Evolutionary conservation across 1,284 basidiomycete species (phyloP).

Genomic region (Tylopilus sp.): DNA sequence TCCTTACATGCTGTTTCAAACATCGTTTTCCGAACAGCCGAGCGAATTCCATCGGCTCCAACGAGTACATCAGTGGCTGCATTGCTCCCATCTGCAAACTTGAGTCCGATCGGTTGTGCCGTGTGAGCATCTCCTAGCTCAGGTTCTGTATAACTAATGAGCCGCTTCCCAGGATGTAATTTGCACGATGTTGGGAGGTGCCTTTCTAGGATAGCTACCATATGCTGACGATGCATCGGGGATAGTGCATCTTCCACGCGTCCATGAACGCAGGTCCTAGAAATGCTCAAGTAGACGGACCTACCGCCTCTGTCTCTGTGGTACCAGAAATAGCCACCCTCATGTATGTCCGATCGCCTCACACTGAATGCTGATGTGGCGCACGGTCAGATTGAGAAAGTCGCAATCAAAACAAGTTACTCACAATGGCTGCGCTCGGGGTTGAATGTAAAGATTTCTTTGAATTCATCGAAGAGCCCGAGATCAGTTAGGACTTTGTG

Average conservation of each 20-base stretch:
- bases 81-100: conserved; percentile 20
- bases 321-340: conserved; percentile 19
- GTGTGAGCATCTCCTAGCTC: background rate
- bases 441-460: background rate
- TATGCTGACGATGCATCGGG: conserved; percentile 23
- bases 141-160: conserved; percentile 14
- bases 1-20: conserved; percentile 15
- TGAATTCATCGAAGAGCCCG: conserved; percentile 10
- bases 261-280: background rate
- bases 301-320: conserved; percentile 1
- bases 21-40: conserved; percentile 18
- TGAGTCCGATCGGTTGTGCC: conserved; percentile 7
- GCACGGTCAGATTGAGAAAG: background rate
- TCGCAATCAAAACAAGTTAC: background rate
- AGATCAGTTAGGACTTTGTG: conserved; percentile 14
- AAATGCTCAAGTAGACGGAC: background rate
- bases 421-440: background rate
- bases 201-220: conserved; percentile 22
- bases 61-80: conserved; percentile 19
- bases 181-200: conserved; percentile 21
- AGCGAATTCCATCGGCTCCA: conserved; percentile 22
- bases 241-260: conserved; percentile 7
- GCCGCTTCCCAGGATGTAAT: conserved; percentile 19
- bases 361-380: background rate
- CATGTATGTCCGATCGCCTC: conserved; percentile 13